phyloP scores from a whole-genome alignment of 108 stramenopile genomes.

The Cyclotella choctawhatcheeana region DNA sequence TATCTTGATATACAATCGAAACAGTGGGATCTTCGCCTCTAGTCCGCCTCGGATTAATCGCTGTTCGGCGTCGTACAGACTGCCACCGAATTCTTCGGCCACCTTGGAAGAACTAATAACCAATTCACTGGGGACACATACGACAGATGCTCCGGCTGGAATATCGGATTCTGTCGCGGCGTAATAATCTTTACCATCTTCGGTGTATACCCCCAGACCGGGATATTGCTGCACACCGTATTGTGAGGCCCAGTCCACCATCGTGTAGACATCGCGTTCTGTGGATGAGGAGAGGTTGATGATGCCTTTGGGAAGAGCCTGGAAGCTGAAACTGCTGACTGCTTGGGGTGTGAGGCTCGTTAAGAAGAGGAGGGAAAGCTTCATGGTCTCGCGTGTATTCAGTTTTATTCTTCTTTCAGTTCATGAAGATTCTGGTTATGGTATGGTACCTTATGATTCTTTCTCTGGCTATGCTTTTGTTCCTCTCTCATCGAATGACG shows the following conservation, averaged over 20 bases:
- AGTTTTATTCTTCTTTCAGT: neutral
- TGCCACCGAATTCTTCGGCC: slow-evolving; percentile 40
- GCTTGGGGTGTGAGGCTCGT: neutral
- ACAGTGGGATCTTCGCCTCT: slow-evolving; percentile 44
- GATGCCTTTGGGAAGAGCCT: slow-evolving; percentile 36
- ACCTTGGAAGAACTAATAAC: slow-evolving; percentile 39
- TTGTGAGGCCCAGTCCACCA: slow-evolving; percentile 49
- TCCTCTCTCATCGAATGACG: too few species aligned
- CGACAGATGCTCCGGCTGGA: slow-evolving; percentile 46
- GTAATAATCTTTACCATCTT: slow-evolving; percentile 55
- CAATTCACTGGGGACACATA: slow-evolving; percentile 48
- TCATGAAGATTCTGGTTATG: too few species aligned
- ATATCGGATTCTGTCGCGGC: slow-evolving; percentile 44
- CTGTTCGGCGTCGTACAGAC: slow-evolving; percentile 22
- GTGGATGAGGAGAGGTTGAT: slow-evolving; percentile 46
- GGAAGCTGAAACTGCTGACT: slow-evolving; percentile 31
- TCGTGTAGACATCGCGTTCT: slow-evolving; percentile 50
- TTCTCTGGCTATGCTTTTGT: too few species aligned
- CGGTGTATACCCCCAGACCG: slow-evolving; percentile 44
- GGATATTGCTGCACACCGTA: slow-evolving; percentile 53
- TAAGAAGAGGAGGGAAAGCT: slow-evolving; percentile 20
- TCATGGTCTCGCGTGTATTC: slow-evolving; percentile 22
- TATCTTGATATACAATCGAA: slow-evolving; percentile 50
- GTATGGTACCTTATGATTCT: too few species aligned
- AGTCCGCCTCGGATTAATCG: slow-evolving; percentile 40